phyloP scores from a whole-genome alignment of 139 green algal species.

The Closterium sp. region DNA sequence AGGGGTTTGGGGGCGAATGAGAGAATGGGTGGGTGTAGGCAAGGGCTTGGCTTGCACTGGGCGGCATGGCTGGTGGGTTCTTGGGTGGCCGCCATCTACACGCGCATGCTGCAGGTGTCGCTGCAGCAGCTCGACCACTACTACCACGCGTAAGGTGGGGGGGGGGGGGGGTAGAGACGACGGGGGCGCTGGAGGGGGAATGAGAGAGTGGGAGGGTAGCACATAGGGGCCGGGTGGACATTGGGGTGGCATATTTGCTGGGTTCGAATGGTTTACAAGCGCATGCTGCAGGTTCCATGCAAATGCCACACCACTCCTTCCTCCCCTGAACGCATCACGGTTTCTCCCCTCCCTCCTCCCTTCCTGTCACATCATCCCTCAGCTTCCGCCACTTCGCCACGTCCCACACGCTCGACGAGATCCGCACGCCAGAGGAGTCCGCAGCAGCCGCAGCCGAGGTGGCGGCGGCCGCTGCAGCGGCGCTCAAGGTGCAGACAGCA shows the following conservation, averaged over 20 bases:
- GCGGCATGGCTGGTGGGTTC: too few species aligned
- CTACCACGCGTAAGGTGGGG: conserved; percentile 55
- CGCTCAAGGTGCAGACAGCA: not conserved
- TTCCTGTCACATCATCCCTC: not conserved
- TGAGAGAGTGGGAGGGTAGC: too few species aligned
- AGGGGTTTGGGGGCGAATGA: not conserved
- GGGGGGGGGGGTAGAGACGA: not conserved
- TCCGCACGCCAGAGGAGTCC: conserved; percentile 21
- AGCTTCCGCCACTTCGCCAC: conserved; percentile 33
- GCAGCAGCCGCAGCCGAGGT: conserved; percentile 30
- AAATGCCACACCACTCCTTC: too few species aligned
- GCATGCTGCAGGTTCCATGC: too few species aligned
- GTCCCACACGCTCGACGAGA: conserved; percentile 6
- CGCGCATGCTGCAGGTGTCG: conserved; percentile 59
- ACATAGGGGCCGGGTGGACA: too few species aligned
- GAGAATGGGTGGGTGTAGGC: too few species aligned
- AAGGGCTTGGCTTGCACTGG: too few species aligned
- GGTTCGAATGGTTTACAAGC: too few species aligned
- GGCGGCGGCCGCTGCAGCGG: not conserved
- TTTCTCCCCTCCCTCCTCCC: not conserved
- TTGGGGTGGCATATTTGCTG: too few species aligned
- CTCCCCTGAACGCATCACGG: not conserved
- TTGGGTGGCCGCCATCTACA: conserved; percentile 32
- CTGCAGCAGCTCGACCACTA: conserved; percentile 70
- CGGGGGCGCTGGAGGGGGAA: too few species aligned